Percentiles rank a stretch among this genome's conserved stretches.
Conservation (phyloP, 768 basidiomycete species). For the Lactifluus echinatus region DNA sequence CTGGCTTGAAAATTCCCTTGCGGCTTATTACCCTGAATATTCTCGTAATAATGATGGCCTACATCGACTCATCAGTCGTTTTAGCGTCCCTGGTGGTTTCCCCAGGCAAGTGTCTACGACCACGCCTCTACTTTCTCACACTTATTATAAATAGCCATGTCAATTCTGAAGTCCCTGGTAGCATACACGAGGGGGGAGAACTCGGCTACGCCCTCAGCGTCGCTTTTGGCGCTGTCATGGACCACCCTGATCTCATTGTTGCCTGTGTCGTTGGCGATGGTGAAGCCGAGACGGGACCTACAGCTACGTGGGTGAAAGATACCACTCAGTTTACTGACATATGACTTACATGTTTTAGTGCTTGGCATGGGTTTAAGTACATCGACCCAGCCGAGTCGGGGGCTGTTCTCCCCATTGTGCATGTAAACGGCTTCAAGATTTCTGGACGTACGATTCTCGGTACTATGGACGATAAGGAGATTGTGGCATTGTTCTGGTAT, state of each 20-base stretch:
- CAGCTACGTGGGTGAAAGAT: constrained; percentile 38
- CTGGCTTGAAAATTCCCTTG: constrained; percentile 74
- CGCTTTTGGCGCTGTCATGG: constrained; percentile 85
- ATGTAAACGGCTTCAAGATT: constrained; percentile 86
- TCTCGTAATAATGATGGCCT: constrained; percentile 51
- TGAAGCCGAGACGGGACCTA: constrained; percentile 76
- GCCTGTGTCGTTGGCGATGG: constrained; percentile 84
- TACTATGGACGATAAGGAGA: constrained; percentile 84
- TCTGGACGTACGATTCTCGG: constrained; percentile 86
- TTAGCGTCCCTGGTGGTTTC: constrained; percentile 79
- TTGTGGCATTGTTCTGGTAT: constrained; percentile 65
- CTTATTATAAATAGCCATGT: constrained; percentile 41
- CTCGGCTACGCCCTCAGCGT: constrained; percentile 84
- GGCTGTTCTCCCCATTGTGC: constrained; percentile 85
- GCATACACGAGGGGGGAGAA: constrained; percentile 89
- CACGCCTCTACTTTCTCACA: not conserved
- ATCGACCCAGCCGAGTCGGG: constrained; percentile 86
- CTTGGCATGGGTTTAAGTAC: constrained; percentile 86
- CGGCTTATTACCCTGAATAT: constrained; percentile 48
- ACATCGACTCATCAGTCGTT: constrained; percentile 58
- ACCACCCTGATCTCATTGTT: constrained; percentile 77
- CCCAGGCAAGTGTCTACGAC: constrained; percentile 45
- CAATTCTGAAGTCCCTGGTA: constrained; percentile 80
- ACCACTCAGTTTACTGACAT: not conserved
- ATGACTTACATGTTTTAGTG: constrained; percentile 27